Evolutionary conservation across 2,329 filamentous ascomycete genomes (phyloP).

Genomic region (Aspergillus hiratsukae): DNA sequence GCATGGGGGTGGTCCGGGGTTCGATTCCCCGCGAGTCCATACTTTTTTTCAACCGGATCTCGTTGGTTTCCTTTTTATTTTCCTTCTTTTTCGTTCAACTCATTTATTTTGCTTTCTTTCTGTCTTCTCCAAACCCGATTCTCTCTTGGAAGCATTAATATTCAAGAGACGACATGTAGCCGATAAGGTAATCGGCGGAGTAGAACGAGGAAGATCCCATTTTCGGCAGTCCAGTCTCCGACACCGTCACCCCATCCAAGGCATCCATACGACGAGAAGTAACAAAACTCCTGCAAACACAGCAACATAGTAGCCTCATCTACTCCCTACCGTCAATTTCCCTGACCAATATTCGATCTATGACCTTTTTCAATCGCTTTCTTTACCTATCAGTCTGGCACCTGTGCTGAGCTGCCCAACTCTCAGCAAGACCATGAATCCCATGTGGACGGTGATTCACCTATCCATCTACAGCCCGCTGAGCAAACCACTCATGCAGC

Average conservation of each 20-base stretch:
- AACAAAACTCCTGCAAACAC: not conserved
- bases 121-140: no score
- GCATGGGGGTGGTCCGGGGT: conserved; percentile 47
- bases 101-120: no score
- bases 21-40: conserved; percentile 48
- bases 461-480: not conserved
- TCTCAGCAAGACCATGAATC: not conserved
- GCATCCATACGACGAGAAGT: not conserved
- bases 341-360: not conserved
- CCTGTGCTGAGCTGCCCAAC: not conserved
- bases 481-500: not conserved
- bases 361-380: not conserved
- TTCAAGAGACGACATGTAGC: not conserved
- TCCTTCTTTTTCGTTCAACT: no score
- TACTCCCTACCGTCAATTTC: not conserved
- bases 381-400: not conserved
- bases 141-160: not conserved
- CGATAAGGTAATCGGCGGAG: not conserved
- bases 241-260: not conserved
- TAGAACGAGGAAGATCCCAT: not conserved
- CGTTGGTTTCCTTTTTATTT: no score
- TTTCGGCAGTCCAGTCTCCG: not conserved
- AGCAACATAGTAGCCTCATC: not conserved
- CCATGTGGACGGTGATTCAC: not conserved
- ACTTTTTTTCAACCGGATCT: conserved; percentile 7